Evolutionary conservation across 176 grass and related monocot genomes (phyloP), one percentile per base, ranked within the genome.

Genomic region (Thalia dealbata): DNA sequence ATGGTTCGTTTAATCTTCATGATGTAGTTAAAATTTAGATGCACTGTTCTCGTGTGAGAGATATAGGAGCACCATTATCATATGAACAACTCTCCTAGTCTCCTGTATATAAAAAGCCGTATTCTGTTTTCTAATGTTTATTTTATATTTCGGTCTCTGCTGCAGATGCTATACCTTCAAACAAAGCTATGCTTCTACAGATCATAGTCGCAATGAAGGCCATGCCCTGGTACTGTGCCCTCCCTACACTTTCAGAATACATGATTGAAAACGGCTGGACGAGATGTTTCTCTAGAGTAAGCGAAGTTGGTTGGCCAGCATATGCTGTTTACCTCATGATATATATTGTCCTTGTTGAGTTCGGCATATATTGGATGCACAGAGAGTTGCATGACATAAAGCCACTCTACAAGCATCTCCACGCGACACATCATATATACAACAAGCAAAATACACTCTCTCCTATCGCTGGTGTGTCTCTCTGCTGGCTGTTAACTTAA

Each of bases 301-400:
- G 58, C 0, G 90, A 99, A 84, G 30, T 99, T 71, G 90, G 95
- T 19, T 88, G 86, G 88, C 48, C 79, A 14, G 72, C 79, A 50
- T 91, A 91, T 52, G 29, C 90, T 56, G 60, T 56, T 51, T 88
- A 88, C 81, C 61, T 88, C 61, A 79, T 75, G 10, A 64, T 88
- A 68, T 99, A 99, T 84, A 73, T 93, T 23, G 63, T 56, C n/a
- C 9, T 91, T 27, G 85, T 93, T 60, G 95, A 99, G 71, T 93
- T 99, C 6, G 87, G 90, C 54, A 99, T 99, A 84, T 99, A 99
- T 54, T 99, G 95, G 95, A 99, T 93, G 90, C 95, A 99, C 65
- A 85, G 95, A 80, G 87, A 97, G 73, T 86, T 97, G 81, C 95
- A 97, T 86, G 95, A 97, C 50, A 88, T 99, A 84, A 99, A 99